Evolutionary conservation across 2,329 filamentous ascomycete genomes (phyloP).

Genomic region (Aureobasidium sp.): DNA sequence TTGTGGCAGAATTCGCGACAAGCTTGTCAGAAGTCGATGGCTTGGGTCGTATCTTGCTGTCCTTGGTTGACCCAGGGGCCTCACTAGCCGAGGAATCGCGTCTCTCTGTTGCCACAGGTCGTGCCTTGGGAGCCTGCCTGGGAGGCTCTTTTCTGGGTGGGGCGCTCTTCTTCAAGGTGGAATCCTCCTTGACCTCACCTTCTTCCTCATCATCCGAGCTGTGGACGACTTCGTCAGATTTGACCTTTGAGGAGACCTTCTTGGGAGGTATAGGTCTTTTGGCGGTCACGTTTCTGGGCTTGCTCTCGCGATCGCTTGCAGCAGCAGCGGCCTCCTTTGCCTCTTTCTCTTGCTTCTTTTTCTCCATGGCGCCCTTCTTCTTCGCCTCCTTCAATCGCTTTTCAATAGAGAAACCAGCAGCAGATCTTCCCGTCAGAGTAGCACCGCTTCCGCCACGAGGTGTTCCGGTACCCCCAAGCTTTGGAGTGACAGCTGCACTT

Average conservation of each 20-base stretch:
- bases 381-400: conserved; percentile 44
- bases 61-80: conserved; percentile 20
- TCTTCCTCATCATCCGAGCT: conserved; percentile 40
- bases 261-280: conserved; percentile 21
- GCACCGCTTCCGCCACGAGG: conserved; percentile 18
- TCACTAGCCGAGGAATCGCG: conserved; percentile 21
- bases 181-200: conserved; percentile 21
- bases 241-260: conserved; percentile 39
- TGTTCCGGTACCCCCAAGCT: conserved; percentile 23
- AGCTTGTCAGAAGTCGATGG: conserved; percentile 10
- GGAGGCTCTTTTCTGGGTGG: conserved; percentile 20
- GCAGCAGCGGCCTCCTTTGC: conserved; percentile 28
- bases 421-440: conserved; percentile 19
- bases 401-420: conserved; percentile 24
- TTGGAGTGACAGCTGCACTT: conserved; percentile 26
- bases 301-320: conserved; percentile 25
- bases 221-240: conserved; percentile 48
- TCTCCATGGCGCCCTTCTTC: conserved; percentile 38
- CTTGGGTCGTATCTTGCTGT: conserved; percentile 20
- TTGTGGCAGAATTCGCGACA: neutral
- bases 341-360: conserved; percentile 39
- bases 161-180: conserved; percentile 20
- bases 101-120: conserved; percentile 19
- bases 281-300: conserved; percentile 23
- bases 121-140: conserved; percentile 7